Evolutionary conservation across 2,329 filamentous ascomycete species (phyloP).

Genomic region (Xylaria sp.): DNA sequence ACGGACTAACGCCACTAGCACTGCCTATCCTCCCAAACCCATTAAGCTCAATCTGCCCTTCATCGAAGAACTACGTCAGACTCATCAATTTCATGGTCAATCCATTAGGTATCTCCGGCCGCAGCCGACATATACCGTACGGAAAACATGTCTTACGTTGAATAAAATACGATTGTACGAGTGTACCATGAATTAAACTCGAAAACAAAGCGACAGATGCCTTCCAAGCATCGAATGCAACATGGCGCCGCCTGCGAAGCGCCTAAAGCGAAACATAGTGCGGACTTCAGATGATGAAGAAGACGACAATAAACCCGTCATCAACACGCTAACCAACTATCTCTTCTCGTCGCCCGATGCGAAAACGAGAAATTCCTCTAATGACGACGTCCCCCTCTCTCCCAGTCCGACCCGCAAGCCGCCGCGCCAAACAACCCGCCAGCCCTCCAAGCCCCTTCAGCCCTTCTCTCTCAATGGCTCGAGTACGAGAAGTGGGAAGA

Average conservation of each 20-base stretch:
- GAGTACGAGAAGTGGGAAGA: slow-evolving; percentile 44
- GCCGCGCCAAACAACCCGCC: slow-evolving; percentile 36
- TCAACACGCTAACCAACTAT: slow-evolving; percentile 64
- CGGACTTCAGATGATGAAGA: slow-evolving; percentile 63
- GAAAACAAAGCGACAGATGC: slow-evolving; percentile 41
- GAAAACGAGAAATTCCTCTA: slow-evolving; percentile 49
- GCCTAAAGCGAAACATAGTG: slow-evolving; percentile 67
- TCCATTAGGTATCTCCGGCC: not conserved
- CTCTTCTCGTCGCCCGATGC: slow-evolving; percentile 64
- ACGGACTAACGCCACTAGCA: slow-evolving; percentile 14
- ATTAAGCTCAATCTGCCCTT: slow-evolving; percentile 7
- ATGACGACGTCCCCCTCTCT: slow-evolving; percentile 37
- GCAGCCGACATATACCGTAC: not conserved
- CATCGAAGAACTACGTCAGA: slow-evolving; percentile 4
- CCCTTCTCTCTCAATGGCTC: slow-evolving; percentile 43
- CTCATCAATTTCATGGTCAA: not conserved
- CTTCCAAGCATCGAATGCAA: slow-evolving; percentile 35
- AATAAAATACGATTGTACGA: slow-evolving; percentile 11
- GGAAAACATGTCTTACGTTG: not conserved
- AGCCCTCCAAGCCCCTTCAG: slow-evolving; percentile 44
- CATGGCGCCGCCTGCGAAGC: slow-evolving; percentile 70
- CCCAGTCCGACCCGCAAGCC: slow-evolving; percentile 47
- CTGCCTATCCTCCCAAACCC: not conserved
- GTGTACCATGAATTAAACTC: slow-evolving; percentile 1
- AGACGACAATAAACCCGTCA: slow-evolving; percentile 51